phyloP scores from a whole-genome alignment of 495 filamentous ascomycete genomes.

The Penicillium manginii region DNA sequence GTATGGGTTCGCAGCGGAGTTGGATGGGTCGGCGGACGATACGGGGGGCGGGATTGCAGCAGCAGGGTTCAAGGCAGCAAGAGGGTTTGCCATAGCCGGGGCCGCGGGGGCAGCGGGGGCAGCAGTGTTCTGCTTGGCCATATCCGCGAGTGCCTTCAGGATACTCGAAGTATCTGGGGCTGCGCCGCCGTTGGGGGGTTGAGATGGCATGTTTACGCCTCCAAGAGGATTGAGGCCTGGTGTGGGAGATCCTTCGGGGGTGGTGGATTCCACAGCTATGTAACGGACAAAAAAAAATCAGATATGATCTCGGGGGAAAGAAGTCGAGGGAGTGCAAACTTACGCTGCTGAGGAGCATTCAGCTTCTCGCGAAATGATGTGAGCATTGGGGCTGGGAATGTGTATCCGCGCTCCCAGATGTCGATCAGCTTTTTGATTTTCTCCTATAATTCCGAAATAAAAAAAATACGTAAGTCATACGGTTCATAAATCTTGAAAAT shows the following conservation, averaged over 20 bases:
- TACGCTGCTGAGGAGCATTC: constrained; percentile 65
- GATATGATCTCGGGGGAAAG: background rate
- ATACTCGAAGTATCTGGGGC: constrained; percentile 70
- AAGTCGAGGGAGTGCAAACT: constrained; percentile 33
- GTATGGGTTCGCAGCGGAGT: constrained; percentile 64
- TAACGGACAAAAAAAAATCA: background rate
- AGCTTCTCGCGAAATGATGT: constrained; percentile 84
- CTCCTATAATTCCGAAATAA: constrained; percentile 66
- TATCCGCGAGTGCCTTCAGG: constrained; percentile 80
- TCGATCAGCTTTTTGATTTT: constrained; percentile 95
- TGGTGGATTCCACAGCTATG: constrained; percentile 70
- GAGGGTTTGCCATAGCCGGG: constrained; percentile 53
- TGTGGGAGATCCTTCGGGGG: constrained; percentile 78
- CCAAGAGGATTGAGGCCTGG: constrained; percentile 51
- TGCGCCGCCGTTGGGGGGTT: constrained; percentile 38
- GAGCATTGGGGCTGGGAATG: constrained; percentile 84
- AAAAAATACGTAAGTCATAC: constrained; percentile 55
- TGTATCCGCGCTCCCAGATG: constrained; percentile 96
- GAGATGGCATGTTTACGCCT: constrained; percentile 10
- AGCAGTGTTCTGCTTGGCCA: constrained; percentile 78
- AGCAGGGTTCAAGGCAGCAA: constrained; percentile 59
- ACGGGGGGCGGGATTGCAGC: constrained; percentile 45
- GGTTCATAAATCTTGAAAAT: constrained; percentile 33
- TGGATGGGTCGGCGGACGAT: constrained; percentile 50
- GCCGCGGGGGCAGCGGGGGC: constrained; percentile 57